These are phyloP conservation scores for Solanum dulcamara DNA, from an alignment of 257 asterid species.

Conservation along the genomic window DNA sequence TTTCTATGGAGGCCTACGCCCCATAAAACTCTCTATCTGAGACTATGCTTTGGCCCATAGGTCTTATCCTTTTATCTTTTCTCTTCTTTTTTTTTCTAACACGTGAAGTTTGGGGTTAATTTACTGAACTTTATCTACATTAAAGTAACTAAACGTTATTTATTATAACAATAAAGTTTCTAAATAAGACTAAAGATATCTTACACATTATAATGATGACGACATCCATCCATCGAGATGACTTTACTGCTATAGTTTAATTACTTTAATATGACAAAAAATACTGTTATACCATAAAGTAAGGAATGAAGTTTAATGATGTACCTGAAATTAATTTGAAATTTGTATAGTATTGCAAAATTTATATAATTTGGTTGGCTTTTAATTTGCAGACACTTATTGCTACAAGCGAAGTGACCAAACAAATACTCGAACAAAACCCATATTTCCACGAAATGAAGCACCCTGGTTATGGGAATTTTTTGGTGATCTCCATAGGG, in stretches of 20 bases:
- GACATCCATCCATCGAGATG: background rate
- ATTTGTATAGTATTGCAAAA: background rate
- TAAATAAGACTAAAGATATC: too few relatives aligned
- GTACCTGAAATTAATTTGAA: background rate
- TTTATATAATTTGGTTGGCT: background rate
- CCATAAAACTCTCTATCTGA: too few relatives aligned
- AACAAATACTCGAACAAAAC: background rate
- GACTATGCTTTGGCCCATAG: too few relatives aligned
- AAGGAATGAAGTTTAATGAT: background rate
- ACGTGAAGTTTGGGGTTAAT: background rate
- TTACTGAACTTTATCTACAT: background rate
- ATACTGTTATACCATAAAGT: background rate
- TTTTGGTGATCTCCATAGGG: constrained; percentile 38
- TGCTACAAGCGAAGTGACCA: background rate
- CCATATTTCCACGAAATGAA: background rate
- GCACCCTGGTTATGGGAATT: background rate
- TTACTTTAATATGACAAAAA: background rate
- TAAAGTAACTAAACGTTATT: too few relatives aligned
- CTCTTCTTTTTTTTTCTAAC: background rate
- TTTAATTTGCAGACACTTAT: background rate
- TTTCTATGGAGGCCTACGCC: too few relatives aligned
- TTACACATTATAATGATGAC: background rate
- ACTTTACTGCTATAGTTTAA: background rate
- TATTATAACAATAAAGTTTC: too few relatives aligned
- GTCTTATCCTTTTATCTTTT: too few relatives aligned